A percentile compares a stretch with the other conserved stretches of the same genome.
Evolutionary conservation across 257 asterid species (phyloP).

Genomic region (Oldenlandia corymbosa): DNA sequence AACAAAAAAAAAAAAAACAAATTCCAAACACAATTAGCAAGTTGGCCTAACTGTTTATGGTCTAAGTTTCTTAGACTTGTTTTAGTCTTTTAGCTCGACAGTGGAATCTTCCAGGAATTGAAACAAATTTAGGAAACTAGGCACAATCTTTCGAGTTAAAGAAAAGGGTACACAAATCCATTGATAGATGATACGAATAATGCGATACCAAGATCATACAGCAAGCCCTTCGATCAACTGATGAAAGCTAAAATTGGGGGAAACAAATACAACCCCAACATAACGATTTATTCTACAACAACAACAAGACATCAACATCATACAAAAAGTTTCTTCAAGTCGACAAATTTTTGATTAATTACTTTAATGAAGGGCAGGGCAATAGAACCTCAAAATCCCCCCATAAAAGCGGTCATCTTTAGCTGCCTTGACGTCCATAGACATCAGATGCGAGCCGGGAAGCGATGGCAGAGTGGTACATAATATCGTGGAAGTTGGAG

Average conservation of each 20-base stretch:
- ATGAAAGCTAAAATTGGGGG: neutral
- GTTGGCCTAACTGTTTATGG: too few relatives aligned
- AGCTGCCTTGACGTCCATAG: slow-evolving; percentile 16
- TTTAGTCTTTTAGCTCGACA: too few relatives aligned
- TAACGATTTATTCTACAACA: slow-evolving; percentile 4
- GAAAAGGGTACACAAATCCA: too few relatives aligned
- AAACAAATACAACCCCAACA: neutral
- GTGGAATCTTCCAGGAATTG: too few relatives aligned
- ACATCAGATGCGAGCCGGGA: slow-evolving; percentile 75
- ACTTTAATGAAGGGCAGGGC: slow-evolving; percentile 1
- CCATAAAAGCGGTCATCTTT: neutral
- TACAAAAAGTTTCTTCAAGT: slow-evolving; percentile 3
- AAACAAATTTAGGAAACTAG: too few relatives aligned
- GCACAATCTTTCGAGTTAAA: too few relatives aligned
- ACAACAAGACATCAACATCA: neutral
- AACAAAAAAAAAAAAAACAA: too few relatives aligned
- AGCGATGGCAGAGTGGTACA: slow-evolving; percentile 78
- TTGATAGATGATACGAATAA: too few relatives aligned
- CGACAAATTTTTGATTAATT: slow-evolving; percentile 21
- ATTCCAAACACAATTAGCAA: too few relatives aligned
- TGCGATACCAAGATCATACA: too few relatives aligned
- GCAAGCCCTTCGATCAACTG: too few relatives aligned
- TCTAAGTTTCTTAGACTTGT: too few relatives aligned
- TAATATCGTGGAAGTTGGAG: slow-evolving; percentile 46
- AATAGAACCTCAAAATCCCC: slow-evolving; percentile 2